These are phyloP conservation scores for Neospermospora avenae DNA, from an alignment of 2,329 filamentous ascomycete genomes.

Conservation along the genomic window DNA sequence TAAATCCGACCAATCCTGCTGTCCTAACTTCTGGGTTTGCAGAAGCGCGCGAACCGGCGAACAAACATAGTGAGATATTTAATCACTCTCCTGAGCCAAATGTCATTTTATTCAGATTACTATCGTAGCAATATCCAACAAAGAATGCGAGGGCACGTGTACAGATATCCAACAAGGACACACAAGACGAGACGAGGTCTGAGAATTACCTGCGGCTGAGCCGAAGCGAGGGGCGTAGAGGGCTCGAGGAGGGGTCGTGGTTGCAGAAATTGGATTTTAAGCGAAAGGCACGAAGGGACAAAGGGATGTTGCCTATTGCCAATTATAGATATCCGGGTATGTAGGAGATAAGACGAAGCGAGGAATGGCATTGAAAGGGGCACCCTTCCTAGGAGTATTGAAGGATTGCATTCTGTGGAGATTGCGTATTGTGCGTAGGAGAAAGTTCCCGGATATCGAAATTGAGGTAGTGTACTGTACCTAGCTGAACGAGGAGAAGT, in stretches of 20 bases:
- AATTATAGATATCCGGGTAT: not conserved
- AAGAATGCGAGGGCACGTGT: not conserved
- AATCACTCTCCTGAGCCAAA: no score
- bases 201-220: not conserved
- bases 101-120: no score
- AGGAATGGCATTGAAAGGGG: not conserved
- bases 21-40: no score
- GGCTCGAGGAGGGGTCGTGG: not conserved
- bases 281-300: not conserved
- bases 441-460: not conserved
- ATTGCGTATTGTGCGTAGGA: not conserved
- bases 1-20: no score
- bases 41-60: no score
- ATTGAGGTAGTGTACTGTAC: not conserved
- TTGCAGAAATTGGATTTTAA: not conserved
- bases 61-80: no score
- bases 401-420: not conserved
- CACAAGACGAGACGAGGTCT: not conserved
- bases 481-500: not conserved
- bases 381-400: conserved; percentile 1
- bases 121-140: not conserved
- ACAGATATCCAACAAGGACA: not conserved
- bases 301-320: not conserved
- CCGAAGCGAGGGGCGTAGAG: not conserved
- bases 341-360: not conserved